Conservation (phyloP, 805 yeast species). For the Candida morakotiae region DNA sequence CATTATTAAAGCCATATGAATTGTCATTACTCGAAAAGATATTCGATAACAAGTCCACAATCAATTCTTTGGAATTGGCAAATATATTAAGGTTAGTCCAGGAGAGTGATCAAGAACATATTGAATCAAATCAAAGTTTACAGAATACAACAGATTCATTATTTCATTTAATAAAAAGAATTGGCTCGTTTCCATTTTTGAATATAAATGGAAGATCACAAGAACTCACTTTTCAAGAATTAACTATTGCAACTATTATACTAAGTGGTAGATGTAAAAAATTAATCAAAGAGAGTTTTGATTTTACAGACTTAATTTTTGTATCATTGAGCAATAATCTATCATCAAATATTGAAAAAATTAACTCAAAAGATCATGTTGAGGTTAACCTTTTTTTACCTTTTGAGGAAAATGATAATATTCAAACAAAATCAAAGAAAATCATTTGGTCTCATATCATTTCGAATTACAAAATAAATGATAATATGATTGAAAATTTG, state of each 20-base stretch:
- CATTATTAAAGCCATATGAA: slow-evolving; percentile 18
- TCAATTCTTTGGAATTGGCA: slow-evolving; percentile 18
- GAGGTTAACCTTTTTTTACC: slow-evolving; percentile 17
- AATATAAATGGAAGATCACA: slow-evolving; percentile 28
- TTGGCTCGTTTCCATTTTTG: slow-evolving; percentile 51
- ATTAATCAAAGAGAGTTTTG: slow-evolving; percentile 30
- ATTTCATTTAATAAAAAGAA: slow-evolving; percentile 34
- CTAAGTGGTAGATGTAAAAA: slow-evolving; percentile 39
- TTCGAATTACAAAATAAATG: too few relatives aligned
- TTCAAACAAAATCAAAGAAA: slow-evolving; percentile 10
- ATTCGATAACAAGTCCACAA: slow-evolving; percentile 7
- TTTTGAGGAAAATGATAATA: slow-evolving; percentile 10
- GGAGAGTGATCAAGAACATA: slow-evolving; percentile 1
- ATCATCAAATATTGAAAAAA: not conserved
- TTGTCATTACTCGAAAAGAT: slow-evolving; percentile 14
- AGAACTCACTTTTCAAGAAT: slow-evolving; percentile 37
- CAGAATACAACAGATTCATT: too few relatives aligned
- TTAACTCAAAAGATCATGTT: not conserved
- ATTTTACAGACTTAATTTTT: slow-evolving; percentile 33
- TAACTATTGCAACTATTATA: slow-evolving; percentile 28
- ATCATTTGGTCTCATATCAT: slow-evolving; percentile 31
- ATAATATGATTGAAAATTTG: too few relatives aligned
- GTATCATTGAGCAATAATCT: not conserved
- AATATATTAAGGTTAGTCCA: slow-evolving; percentile 16
- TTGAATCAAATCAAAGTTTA: too few relatives aligned